phyloP scores from a whole-genome alignment of 768 basidiomycete genomes.

The Gymnopilus junonius region DNA sequence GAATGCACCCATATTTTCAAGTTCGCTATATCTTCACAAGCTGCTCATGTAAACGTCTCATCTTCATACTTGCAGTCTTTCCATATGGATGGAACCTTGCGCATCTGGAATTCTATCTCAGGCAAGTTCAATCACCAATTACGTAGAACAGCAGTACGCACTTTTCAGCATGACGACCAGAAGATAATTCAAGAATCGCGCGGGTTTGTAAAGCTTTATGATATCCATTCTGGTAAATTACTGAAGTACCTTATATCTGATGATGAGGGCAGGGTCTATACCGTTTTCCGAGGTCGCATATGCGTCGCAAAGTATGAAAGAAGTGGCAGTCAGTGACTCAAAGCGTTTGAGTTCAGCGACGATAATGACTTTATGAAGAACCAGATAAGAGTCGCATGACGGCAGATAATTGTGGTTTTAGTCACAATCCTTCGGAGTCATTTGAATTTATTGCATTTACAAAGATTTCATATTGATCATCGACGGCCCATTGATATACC shows the following conservation, averaged over 20 bases:
- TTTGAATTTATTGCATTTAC: too few relatives aligned
- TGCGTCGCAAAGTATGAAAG: not conserved
- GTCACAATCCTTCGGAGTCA: too few relatives aligned
- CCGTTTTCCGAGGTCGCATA: not conserved
- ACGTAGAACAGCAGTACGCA: slow-evolving; percentile 81
- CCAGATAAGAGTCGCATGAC: too few relatives aligned
- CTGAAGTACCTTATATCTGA: not conserved
- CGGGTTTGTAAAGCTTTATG: not conserved
- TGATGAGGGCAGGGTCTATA: not conserved
- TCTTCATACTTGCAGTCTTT: slow-evolving; percentile 85
- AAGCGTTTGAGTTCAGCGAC: not conserved
- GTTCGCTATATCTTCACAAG: slow-evolving; percentile 88
- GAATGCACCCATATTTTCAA: slow-evolving; percentile 71
- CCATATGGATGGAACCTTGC: slow-evolving; percentile 86
- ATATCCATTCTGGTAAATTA: not conserved
- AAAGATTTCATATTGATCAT: too few relatives aligned
- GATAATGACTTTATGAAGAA: not conserved
- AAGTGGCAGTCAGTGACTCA: not conserved
- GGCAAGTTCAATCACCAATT: slow-evolving; percentile 75
- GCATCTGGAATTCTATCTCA: slow-evolving; percentile 84
- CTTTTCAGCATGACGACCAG: slow-evolving; percentile 90
- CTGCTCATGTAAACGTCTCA: slow-evolving; percentile 75
- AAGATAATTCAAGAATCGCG: slow-evolving; percentile 71
- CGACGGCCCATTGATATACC: too few relatives aligned
- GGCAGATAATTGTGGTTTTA: too few relatives aligned